These are phyloP conservation scores for Perkinsela sp. DNA, from an alignment of 208 protist species.

Conservation along the genomic window DNA sequence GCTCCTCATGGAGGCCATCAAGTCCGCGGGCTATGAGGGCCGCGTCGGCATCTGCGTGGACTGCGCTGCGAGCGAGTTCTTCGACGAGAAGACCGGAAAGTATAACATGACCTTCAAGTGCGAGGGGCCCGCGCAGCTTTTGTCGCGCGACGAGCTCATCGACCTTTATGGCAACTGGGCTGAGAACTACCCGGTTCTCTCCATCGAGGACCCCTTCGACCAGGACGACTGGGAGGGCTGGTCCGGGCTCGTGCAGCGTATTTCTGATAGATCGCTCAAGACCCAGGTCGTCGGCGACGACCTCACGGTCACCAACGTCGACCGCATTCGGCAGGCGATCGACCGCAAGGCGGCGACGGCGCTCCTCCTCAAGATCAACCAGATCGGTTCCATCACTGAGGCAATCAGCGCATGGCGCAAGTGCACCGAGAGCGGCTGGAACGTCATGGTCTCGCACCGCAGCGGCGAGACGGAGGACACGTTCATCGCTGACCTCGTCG, in stretches of 20 bases:
- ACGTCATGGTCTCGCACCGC: conserved; percentile 75
- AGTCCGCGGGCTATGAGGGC: conserved; percentile 66
- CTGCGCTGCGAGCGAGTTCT: conserved; percentile 93
- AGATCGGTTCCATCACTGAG: conserved; percentile 92
- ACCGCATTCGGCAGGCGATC: conserved; percentile 71
- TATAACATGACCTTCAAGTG: conserved; percentile 93
- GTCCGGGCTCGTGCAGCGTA: conserved; percentile 26
- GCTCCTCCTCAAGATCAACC: conserved; percentile 96
- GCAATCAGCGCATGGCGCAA: conserved; percentile 77
- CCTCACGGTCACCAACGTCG: conserved; percentile 86
- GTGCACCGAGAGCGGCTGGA: conserved; percentile 34
- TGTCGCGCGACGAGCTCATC: conserved; percentile 38
- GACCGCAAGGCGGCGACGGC: conserved; percentile 75
- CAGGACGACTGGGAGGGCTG: conserved; percentile 88
- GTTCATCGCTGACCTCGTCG: conserved; percentile 93
- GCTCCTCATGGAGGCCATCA: conserved; percentile 82
- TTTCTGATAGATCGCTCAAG: conserved; percentile 17
- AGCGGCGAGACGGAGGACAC: conserved; percentile 93
- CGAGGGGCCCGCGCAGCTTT: conserved; percentile 19
- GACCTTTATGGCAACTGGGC: conserved; percentile 69
- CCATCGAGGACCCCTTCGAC: conserved; percentile 97
- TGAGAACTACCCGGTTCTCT: conserved; percentile 78
- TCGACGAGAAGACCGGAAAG: conserved; percentile 56
- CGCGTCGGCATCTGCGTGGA: conserved; percentile 95
- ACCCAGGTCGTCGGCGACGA: conserved; percentile 93